Evolutionary conservation across 1,139 yeast genomes (phyloP), one percentile per base, ranked within the genome.

Genomic region (Zhuliangozyma blackwelliae): DNA sequence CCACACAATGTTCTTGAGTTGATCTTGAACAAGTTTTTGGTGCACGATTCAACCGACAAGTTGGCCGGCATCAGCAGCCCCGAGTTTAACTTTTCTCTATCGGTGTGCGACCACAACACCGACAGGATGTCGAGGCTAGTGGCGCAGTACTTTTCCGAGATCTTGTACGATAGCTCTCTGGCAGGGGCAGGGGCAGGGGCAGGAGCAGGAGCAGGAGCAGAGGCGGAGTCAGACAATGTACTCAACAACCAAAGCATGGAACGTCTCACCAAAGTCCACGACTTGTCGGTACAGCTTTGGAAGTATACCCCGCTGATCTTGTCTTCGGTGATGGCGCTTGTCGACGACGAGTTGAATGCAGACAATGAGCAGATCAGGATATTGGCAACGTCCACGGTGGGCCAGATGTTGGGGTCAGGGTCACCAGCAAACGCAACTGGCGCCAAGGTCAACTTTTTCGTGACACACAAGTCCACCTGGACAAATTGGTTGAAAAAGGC

Each of bases 111-210:
- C 41, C 68, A 76, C 2, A 86, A 87, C 49, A 59, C 80, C 1
- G 95, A 86, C 47, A 67, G 90, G 44, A 72, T 90, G 74, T 78
- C 94, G 10, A 74, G 95, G 45, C 79, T 80, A 46, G 71, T 86
- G 23, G 86, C 95, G 5, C 90, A 82, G 52, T 82, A 82, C 50
- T 85, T 88, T 47, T 82, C 95, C 0, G 96, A 87, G 51, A 67
- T 82, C 44, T 59, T 89, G 5, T 79, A 79, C 48, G 82, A 79
- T 30, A 61, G 66, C 23, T 61, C 65, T 3, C 55, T 56, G 26
- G 49, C 50, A 25, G 16, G 16, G n/a, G 52, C 47, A 10, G 64
- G 59, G 12, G 57, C 57, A 22, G 53, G 50, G 1, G 51, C 49
- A 8, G 54, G 52, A 5, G 54, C 51, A 19, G 33, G 7, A 5